These are phyloP conservation scores for Ophiostoma piceae DNA, from an alignment of 2,329 filamentous ascomycete species.

Conservation along the genomic window DNA sequence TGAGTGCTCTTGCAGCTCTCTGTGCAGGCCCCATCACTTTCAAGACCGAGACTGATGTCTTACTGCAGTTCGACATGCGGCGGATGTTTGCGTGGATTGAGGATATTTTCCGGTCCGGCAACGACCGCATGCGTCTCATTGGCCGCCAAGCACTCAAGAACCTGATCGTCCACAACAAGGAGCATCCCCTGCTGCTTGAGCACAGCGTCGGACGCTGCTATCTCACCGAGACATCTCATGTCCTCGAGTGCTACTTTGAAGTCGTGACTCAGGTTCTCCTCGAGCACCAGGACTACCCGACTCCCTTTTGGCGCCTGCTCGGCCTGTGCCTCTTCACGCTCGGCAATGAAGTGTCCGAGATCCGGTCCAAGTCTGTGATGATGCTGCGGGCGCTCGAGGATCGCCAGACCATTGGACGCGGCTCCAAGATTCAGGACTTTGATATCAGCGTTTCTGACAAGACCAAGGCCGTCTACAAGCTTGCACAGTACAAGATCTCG, in stretches of 20 bases:
- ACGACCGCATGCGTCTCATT: constrained; percentile 86
- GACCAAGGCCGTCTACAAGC: constrained; percentile 95
- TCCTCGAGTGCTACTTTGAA: constrained; percentile 90
- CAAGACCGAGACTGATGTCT: constrained; percentile 79
- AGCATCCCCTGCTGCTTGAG: constrained; percentile 78
- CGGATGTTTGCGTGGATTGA: constrained; percentile 95
- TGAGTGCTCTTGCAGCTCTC: constrained; percentile 91
- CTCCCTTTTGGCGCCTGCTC: constrained; percentile 85
- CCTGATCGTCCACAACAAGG: constrained; percentile 82
- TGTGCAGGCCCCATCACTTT: constrained; percentile 83
- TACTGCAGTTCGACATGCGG: constrained; percentile 84
- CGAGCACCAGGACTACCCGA: constrained; percentile 73
- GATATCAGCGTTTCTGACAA: constrained; percentile 98
- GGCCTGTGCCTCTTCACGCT: constrained; percentile 86
- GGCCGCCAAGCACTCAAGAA: constrained; percentile 85
- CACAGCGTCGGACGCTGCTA: constrained; percentile 92
- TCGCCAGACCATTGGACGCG: constrained; percentile 61
- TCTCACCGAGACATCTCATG: constrained; percentile 69
- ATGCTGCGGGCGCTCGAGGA: constrained; percentile 78
- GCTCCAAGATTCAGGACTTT: constrained; percentile 90
- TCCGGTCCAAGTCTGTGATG: constrained; percentile 79
- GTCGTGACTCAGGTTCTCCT: constrained; percentile 84
- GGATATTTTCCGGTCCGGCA: constrained; percentile 85
- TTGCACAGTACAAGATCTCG: constrained; percentile 95
- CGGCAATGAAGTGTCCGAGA: constrained; percentile 83